Evolutionary conservation across 805 yeast genomes (phyloP), one percentile per base, ranked within the genome.

Genomic region (Clavispora santaluciae): DNA sequence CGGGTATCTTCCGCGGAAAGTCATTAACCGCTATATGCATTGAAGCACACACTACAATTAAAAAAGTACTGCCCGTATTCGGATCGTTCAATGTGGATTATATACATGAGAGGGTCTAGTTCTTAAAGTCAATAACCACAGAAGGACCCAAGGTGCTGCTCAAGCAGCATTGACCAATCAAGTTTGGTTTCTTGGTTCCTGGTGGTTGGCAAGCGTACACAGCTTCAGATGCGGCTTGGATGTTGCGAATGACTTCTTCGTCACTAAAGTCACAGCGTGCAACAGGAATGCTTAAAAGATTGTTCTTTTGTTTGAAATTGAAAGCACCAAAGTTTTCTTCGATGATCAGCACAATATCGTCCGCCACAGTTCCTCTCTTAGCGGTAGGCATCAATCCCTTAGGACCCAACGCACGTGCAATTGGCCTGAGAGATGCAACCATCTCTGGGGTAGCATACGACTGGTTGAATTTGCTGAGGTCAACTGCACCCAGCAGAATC

Each of bases 391-490:
- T 83, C 51, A 93, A 72, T 18, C 95, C 95, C 55, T 73, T 79
- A 23, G 95, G 95, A 43, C 98, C 98, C 52, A 93, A 73, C 9
- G 75, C 67, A 55, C 89, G 78, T n/a, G 93, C 96, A 17, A 87
- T 67, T 42, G 76, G 71, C 47, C 73, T 74, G 48, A 93, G 69
- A 20, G 73, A 71, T n/a, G 75, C 62, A 17, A 76, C 75, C 43
- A 88, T 78, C 26, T 86, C 96, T 1, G 95, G 86, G 2, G 96
- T 83, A 5, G 96, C 95, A 57, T 83, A 82, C 35, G 88, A 79
- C 55, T 81, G 82, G 55, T 88, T 89, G 53, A 81, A 83, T 11
- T 33, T 42, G 48, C 76, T 73, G 21, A 81, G 60, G 13, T 68
- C 67, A 23, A 79, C 55, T 23, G 67, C 66, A 13, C 78, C 77